Evolutionary conservation across 1,284 basidiomycete species (phyloP).

Genomic region (Trametes hirsuta): DNA sequence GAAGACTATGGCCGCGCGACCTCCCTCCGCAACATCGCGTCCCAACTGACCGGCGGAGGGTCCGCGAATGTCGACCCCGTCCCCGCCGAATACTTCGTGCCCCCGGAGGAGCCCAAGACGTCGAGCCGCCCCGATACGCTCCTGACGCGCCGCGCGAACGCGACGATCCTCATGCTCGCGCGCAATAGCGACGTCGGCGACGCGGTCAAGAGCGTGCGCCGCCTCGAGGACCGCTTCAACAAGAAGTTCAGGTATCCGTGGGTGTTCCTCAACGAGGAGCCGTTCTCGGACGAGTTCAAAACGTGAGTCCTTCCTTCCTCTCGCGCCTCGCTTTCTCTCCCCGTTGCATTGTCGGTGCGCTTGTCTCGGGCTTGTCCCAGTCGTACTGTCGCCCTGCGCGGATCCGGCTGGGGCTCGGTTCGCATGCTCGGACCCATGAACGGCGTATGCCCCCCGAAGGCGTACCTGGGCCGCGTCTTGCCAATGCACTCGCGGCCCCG

Average conservation of each 20-base stretch:
- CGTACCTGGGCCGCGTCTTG: too few relatives aligned
- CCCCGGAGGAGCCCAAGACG: not conserved
- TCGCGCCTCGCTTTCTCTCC: not conserved
- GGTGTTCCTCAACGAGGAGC: conserved; percentile 75
- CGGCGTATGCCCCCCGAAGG: too few relatives aligned
- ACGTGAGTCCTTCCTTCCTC: conserved; percentile 34
- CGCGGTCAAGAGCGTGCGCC: conserved; percentile 58
- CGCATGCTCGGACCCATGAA: too few relatives aligned
- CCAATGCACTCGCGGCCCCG: too few relatives aligned
- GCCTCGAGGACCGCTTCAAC: conserved; percentile 71
- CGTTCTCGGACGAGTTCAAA: conserved; percentile 76
- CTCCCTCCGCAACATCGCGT: conserved; percentile 33
- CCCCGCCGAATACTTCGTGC: conserved; percentile 13
- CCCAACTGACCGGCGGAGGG: conserved; percentile 25
- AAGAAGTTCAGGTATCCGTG: conserved; percentile 68
- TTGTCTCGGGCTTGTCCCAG: too few relatives aligned
- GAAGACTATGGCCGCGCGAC: conserved; percentile 41
- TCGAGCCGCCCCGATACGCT: not conserved
- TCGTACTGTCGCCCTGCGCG: too few relatives aligned
- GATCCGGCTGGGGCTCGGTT: too few relatives aligned
- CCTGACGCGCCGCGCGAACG: conserved; percentile 33
- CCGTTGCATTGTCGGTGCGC: too few relatives aligned
- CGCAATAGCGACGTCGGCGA: conserved; percentile 70
- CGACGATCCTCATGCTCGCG: conserved; percentile 52
- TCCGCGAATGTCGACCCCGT: conserved; percentile 5